Conservation (phyloP, 2,329 filamentous ascomycete species). For the Tolypocladium nubicola region DNA sequence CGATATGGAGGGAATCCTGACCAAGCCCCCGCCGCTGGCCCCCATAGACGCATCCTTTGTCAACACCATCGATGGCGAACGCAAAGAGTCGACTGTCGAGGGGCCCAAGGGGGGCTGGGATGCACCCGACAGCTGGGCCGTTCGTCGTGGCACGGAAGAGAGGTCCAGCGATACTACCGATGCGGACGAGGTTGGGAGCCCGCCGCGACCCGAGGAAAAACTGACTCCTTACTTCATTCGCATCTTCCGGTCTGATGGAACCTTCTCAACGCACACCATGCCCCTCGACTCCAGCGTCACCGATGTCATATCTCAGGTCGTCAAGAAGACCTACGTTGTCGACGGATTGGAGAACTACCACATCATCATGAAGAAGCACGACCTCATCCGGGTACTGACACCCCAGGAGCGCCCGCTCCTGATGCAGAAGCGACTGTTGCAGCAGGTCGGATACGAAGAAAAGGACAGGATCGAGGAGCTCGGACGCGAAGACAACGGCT, state of each 20-base stretch:
- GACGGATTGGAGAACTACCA: constrained; percentile 91
- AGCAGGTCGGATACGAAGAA: constrained; percentile 85
- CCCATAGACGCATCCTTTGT: constrained; percentile 53
- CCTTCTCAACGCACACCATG: constrained; percentile 86
- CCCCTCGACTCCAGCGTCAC: constrained; percentile 72
- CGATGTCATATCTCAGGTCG: constrained; percentile 81
- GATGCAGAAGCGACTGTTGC: constrained; percentile 82
- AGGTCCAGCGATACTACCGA: constrained; percentile 46
- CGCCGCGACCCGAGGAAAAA: constrained; percentile 64
- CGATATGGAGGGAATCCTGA: constrained; percentile 86
- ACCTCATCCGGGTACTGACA: constrained; percentile 71
- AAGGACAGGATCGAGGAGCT: constrained; percentile 85
- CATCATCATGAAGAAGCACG: constrained; percentile 89
- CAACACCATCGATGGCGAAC: constrained; percentile 32
- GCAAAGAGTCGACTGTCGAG: constrained; percentile 20
- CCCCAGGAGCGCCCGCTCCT: constrained; percentile 72
- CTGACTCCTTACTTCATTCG: constrained; percentile 78
- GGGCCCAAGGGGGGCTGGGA: constrained; percentile 62
- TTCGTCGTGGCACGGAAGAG: constrained; percentile 63
- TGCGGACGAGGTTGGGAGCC: constrained; percentile 56
- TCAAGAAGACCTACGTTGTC: constrained; percentile 87
- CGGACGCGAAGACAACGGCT: constrained; percentile 93
- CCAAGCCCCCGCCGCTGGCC: constrained; percentile 57
- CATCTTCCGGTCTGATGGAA: constrained; percentile 87
- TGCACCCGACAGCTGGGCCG: constrained; percentile 93